Conservation (phyloP, 2,329 filamentous ascomycete species). For the Aspergillus sp. region DNA sequence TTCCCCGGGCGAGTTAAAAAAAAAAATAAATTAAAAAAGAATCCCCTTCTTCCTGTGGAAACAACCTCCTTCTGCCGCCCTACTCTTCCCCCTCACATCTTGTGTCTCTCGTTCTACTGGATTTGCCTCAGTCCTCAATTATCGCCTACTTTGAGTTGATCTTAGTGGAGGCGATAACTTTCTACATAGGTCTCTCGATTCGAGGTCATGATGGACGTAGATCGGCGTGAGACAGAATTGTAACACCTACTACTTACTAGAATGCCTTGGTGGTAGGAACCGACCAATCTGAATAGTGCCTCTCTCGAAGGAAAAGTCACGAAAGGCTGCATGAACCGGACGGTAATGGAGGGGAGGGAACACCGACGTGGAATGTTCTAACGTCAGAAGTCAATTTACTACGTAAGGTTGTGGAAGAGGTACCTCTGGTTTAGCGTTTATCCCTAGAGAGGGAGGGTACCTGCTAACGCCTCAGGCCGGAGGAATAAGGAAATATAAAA, state of each 20-base stretch:
- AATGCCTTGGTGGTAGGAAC: background rate
- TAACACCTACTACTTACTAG: background rate
- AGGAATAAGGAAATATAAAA: no score
- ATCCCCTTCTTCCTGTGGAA: background rate
- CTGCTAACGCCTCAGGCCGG: no score
- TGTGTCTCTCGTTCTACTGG: background rate
- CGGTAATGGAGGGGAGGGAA: slow-evolving; percentile 1
- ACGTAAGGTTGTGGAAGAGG: slow-evolving; percentile 2
- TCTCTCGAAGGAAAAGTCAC: slow-evolving; percentile 2
- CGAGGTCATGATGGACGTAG: background rate
- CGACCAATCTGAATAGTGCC: slow-evolving; percentile 1
- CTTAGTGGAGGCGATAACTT: background rate
- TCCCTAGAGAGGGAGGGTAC: background rate
- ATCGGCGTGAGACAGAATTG: slow-evolving; percentile 1
- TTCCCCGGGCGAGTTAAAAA: background rate
- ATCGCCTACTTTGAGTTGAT: background rate
- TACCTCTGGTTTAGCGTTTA: background rate
- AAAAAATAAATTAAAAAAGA: background rate
- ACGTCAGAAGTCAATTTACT: slow-evolving; percentile 13
- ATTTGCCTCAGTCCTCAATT: background rate
- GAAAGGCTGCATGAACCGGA: slow-evolving; percentile 1
- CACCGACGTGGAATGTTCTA: slow-evolving; percentile 16
- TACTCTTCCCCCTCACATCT: background rate
- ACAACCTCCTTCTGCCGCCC: background rate
- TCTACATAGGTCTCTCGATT: background rate